These are phyloP conservation scores for Nissolia schottii DNA, from an alignment of 306 rosid species.

Conservation along the genomic window DNA sequence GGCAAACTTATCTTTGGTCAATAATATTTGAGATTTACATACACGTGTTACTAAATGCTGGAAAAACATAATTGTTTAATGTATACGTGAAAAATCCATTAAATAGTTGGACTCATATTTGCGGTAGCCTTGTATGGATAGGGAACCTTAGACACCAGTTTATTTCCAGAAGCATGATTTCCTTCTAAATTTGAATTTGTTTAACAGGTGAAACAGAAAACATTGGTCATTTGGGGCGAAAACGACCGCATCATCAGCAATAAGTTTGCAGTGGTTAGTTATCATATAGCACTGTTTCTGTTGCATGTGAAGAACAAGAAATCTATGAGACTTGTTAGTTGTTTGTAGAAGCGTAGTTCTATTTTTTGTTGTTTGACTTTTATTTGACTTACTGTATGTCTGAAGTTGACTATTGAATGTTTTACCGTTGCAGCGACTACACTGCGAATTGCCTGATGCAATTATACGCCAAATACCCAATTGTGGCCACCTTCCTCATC, in stretches of 20 bases:
- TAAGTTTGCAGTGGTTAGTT: constrained; percentile 84
- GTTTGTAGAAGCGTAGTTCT: not conserved
- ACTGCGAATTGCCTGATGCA: constrained; percentile 75
- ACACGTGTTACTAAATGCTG: not conserved
- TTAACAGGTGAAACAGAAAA: constrained; percentile 76
- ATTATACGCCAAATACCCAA: constrained; percentile 60
- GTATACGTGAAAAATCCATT: not conserved
- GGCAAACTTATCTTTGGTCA: not conserved
- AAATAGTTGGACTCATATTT: not conserved
- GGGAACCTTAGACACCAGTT: not conserved
- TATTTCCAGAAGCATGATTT: not conserved
- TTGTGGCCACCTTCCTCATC: constrained; percentile 93
- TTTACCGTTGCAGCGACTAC: constrained; percentile 60
- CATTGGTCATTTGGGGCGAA: constrained; percentile 95
- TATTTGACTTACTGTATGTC: not conserved
- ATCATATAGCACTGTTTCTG: constrained; percentile 8
- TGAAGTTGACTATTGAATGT: constrained; percentile 2
- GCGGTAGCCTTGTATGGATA: not conserved
- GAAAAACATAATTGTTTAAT: not conserved
- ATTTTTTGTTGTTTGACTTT: not conserved
- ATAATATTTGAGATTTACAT: not conserved
- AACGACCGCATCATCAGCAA: constrained; percentile 72
- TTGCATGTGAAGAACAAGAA: constrained; percentile 2
- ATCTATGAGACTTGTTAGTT: not conserved
- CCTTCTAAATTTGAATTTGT: constrained; percentile 12